Evolutionary conservation across 176 grass and related monocot genomes (phyloP), one percentile per base, ranked within the genome.

Genomic region (Juncus inflexus): DNA sequence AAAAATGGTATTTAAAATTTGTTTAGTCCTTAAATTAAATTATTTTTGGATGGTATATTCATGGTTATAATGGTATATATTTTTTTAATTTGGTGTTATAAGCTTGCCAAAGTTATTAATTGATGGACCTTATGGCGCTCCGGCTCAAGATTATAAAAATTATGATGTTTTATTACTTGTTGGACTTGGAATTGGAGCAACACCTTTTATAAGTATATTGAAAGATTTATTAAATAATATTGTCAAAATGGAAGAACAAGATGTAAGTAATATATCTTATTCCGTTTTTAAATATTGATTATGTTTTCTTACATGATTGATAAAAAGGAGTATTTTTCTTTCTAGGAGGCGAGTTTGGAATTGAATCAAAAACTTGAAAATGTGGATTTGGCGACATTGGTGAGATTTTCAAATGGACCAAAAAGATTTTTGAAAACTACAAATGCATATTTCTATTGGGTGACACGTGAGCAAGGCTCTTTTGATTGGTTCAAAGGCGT

Each of bases 91-190:
- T 28, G 19, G 19, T 28, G 19, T 52, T 15, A 16, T 57, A 80
- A 99, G 94, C 69, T 53, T 99, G 52, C 94, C 94, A 12, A 99
- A 99, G 75, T 83, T 99, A 63, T 70, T 99, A 80, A 92, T 99
- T 42, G 94, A 99, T 55, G 94, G 94, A 42, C 67, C 67, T 35
- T 71, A 57, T 2, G 67, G 67, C 12, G 67, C 72, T 28, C 72
- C 72, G 2, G 55, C 72, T 4, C 72, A 75, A 52, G 72, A 75
- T 54, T 75, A 75, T 57, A 61, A 54, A 54, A 64, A 75, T 2
- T 75, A 75, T 28, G 72, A 75, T 12, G 72, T 75, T 15, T 57
- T 75, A 42, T 35, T 75, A 39, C 72, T 75, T 11, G 59, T 75
- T 0, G 72, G 72, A 39, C 72, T 75, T 7, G 72, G 72, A 13